Conservation (phyloP, 768 basidiomycete genomes). For the Leccinum ochraceum region DNA sequence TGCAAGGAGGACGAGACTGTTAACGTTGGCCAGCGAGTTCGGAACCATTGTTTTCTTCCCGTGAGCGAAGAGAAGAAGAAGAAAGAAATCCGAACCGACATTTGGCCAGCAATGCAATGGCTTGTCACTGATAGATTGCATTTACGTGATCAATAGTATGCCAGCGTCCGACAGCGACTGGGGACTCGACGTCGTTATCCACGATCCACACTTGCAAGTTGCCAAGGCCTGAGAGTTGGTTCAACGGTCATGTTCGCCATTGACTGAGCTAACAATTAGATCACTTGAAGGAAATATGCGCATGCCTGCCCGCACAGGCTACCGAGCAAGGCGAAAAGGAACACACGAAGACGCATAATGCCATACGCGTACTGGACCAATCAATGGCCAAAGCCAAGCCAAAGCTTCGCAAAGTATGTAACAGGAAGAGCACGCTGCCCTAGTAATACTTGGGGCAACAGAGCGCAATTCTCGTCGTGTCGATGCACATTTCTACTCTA, state of each 20-base stretch:
- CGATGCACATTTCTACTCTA: no score
- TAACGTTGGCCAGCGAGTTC: background rate
- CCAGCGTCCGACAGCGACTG: background rate
- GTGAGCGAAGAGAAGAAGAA: background rate
- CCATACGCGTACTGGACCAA: no score
- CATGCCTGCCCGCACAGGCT: no score
- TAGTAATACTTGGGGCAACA: no score
- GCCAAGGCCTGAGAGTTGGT: no score
- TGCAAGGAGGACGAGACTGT: constrained; percentile 12
- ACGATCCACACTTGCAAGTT: background rate
- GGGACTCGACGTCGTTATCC: background rate
- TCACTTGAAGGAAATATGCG: no score
- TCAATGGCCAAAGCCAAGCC: no score
- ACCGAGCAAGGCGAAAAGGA: no score
- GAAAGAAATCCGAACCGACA: background rate
- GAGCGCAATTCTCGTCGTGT: no score
- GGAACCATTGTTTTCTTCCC: constrained; percentile 1
- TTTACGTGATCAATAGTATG: background rate
- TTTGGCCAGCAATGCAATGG: background rate
- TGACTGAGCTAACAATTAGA: background rate
- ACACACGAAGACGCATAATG: no score
- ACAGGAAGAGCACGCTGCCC: no score
- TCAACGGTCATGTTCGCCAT: background rate
- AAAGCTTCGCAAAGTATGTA: no score
- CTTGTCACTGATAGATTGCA: background rate